Base-by-base conservation (phyloP, 805 yeast genomes). In the Yamadazyma sp. region DNA sequence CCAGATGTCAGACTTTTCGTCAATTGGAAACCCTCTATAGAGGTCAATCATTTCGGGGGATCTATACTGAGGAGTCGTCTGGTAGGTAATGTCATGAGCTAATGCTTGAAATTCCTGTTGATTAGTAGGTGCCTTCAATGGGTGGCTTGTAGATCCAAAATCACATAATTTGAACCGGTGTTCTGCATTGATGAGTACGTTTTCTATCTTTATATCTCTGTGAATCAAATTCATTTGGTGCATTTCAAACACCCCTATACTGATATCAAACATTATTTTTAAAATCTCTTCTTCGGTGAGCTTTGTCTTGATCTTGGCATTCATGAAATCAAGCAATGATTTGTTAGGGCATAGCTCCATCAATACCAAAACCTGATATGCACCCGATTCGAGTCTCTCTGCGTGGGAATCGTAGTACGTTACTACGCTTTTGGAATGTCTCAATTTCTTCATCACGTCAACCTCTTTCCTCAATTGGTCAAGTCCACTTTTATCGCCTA, bases 11-110 rank as follows among this genome's bases (percentile, higher is more conserved):
- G 91, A 74, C 60, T 88, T 88, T 52, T 90, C 95, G 60, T 91
- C 93, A 27, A 91, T 84, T 2, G 96, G 93, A 32, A 80, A 65
- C 5, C 89, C 85, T 32, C 88, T 70, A 56, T 83, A 82, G 17
- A 90, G 71, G 60, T 91, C 97, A 40, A 91, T 77, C 98, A 91
- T 93, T 57, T 91, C 99, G 0, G 99, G 99, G 0, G 95, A 73
- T 46, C 99, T 71, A 57, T 91, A 91, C 60, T 93, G 99, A 11
- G 96, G 95, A 3, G 99, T 91, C 0, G 99, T 91, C 55, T 91
- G 95, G 46, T 82, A 79, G 52, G 87, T 76, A 39, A 91, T 79
- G 57, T 91, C 96, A 53, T 86, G 87, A 39, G 86, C 84, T 22
- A 90, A 66, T n/a, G 74, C 55, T 46, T 82, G 85, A 56, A 83